Evolutionary conservation across 495 filamentous ascomycete genomes (phyloP).

Genomic region (Penicillium goetzii): DNA sequence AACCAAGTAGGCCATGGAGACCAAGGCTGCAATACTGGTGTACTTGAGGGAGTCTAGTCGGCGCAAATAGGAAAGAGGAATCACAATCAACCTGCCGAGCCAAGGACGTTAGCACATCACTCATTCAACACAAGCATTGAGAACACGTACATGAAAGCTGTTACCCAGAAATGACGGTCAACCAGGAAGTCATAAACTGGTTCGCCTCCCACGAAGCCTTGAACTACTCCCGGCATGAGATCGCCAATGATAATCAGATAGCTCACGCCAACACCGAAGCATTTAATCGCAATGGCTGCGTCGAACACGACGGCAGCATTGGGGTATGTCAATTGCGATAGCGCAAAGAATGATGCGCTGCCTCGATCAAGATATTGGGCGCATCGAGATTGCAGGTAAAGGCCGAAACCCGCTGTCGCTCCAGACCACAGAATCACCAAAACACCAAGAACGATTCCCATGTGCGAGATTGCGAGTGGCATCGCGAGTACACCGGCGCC

Average conservation of each 20-base stretch:
- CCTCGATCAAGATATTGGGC: conserved; percentile 90
- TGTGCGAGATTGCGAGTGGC: conserved; percentile 90
- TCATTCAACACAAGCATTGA: neutral
- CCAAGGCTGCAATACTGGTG: conserved; percentile 86
- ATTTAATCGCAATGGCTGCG: conserved; percentile 94
- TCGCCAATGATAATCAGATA: conserved; percentile 99
- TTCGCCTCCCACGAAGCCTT: conserved; percentile 67
- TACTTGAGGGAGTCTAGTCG: conserved; percentile 95
- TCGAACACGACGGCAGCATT: conserved; percentile 97
- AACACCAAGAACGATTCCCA: conserved; percentile 81
- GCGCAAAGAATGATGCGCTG: conserved; percentile 80
- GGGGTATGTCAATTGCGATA: conserved; percentile 95
- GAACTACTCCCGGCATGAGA: conserved; percentile 92
- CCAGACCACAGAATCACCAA: conserved; percentile 91
- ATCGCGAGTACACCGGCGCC: conserved; percentile 94
- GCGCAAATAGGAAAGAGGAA: conserved; percentile 89
- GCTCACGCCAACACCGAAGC: conserved; percentile 93
- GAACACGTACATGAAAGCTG: conserved; percentile 81
- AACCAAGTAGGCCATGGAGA: conserved; percentile 92
- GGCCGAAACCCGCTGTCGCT: conserved; percentile 82
- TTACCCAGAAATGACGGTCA: conserved; percentile 96
- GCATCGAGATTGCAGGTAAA: conserved; percentile 93
- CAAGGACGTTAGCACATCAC: conserved; percentile 15
- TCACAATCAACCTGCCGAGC: conserved; percentile 77
- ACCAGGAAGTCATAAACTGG: conserved; percentile 70